Conservation (phyloP, 2,329 filamentous ascomycete species). For the Sarocladium strictum region DNA sequence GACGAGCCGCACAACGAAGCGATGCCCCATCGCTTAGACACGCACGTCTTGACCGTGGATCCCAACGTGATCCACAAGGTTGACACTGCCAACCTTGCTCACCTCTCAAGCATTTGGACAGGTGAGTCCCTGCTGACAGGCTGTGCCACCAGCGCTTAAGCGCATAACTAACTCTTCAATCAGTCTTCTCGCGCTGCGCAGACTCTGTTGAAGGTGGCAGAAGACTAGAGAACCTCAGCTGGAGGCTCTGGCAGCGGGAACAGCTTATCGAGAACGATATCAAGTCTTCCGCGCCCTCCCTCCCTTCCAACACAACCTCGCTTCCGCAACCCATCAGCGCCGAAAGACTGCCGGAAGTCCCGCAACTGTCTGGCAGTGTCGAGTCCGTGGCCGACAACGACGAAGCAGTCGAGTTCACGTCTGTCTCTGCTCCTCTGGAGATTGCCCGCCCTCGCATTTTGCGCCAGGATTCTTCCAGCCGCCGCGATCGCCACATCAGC, state of each 20-base stretch:
- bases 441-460: conserved; percentile 62
- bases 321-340: conserved; percentile 44
- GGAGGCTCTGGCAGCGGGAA: conserved; percentile 92
- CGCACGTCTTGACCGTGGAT: conserved; percentile 86
- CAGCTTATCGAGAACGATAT: conserved; percentile 67
- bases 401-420: conserved; percentile 53
- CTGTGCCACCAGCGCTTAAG: conserved; percentile 2
- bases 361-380: conserved; percentile 70
- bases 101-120: conserved; percentile 95
- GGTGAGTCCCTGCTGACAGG: conserved; percentile 51
- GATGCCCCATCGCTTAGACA: conserved; percentile 81
- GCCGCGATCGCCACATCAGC: conserved; percentile 86
- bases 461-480: conserved; percentile 67
- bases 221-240: conserved; percentile 89
- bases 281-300: conserved; percentile 39
- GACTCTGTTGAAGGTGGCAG: conserved; percentile 90
- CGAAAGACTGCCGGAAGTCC: conserved; percentile 47
- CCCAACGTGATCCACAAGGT: conserved; percentile 89
- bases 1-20: conserved; percentile 29
- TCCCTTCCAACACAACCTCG: conserved; percentile 31
- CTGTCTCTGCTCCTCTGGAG: conserved; percentile 49
- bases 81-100: conserved; percentile 86
- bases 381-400: conserved; percentile 64
- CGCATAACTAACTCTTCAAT: conserved; percentile 22
- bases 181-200: conserved; percentile 91